A percentile compares a stretch with the other conserved stretches of the same genome.
Conservation (phyloP, 306 rosid genomes). For the Fagus sylvatica region DNA sequence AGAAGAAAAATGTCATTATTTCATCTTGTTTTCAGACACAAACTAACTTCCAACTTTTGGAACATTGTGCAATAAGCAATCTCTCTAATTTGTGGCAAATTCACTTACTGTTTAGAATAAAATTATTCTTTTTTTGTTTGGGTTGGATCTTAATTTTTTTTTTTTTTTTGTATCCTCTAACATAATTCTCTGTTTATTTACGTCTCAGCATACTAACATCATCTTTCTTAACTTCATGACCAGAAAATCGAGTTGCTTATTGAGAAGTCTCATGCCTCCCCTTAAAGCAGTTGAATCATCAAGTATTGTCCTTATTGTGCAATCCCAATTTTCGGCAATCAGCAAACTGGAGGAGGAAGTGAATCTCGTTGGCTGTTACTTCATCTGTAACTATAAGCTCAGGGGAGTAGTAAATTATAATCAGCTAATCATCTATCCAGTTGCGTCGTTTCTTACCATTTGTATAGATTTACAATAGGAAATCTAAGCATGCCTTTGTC, state of each 20-base stretch:
- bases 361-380: not conserved
- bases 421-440: not conserved
- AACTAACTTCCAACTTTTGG: not conserved
- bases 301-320: not conserved
- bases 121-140: not conserved
- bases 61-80: not conserved
- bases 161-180: too few relatives aligned
- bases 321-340: not conserved
- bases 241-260: slow-evolving; percentile 71
- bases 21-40: slow-evolving; percentile 4
- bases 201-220: slow-evolving; percentile 2
- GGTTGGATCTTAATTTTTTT: not conserved
- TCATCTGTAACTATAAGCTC: not conserved
- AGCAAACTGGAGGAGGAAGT: slow-evolving; percentile 8
- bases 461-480: not conserved
- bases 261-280: slow-evolving; percentile 51
- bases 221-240: slow-evolving; percentile 19
- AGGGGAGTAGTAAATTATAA: not conserved
- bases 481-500: not conserved
- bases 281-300: slow-evolving; percentile 27
- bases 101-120: not conserved
- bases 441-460: not conserved
- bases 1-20: slow-evolving; percentile 1
- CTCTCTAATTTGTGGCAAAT: not conserved
- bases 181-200: not conserved